A percentile compares a stretch with the other conserved stretches of the same genome.
phyloP scores from a whole-genome alignment of 2,329 filamentous ascomycete genomes.

The Diaporthe velutina region DNA sequence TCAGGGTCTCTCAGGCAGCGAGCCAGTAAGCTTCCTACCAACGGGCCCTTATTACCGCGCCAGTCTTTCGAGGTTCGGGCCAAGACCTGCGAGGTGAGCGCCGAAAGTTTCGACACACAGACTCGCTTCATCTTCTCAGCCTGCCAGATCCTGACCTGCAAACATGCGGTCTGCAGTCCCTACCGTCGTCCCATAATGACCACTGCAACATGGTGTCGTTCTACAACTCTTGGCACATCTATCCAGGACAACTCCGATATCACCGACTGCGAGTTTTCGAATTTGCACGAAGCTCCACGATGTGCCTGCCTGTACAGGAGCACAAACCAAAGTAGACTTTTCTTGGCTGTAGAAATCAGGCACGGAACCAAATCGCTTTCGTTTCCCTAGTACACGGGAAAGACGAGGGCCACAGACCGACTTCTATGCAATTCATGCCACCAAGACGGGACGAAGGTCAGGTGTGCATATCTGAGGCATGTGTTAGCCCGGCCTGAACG shows the following conservation, averaged over 20 bases:
- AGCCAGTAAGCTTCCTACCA: background rate
- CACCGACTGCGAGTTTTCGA: background rate
- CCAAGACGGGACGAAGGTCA: slow-evolving; percentile 34
- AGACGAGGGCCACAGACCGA: background rate
- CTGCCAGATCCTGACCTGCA: slow-evolving; percentile 23
- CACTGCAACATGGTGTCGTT: slow-evolving; percentile 26
- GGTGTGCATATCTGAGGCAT: slow-evolving; percentile 34
- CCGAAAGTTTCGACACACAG: slow-evolving; percentile 23
- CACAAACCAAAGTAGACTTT: background rate
- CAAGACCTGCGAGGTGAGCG: slow-evolving; percentile 16
- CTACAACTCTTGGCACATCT: slow-evolving; percentile 30
- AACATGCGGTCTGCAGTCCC: slow-evolving; percentile 33
- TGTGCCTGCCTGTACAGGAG: background rate
- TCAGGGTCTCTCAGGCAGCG: background rate
- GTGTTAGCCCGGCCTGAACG: slow-evolving; percentile 27
- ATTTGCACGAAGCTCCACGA: slow-evolving; percentile 4
- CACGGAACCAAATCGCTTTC: background rate
- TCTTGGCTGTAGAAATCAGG: background rate
- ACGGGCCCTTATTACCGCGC: background rate
- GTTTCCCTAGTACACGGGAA: background rate
- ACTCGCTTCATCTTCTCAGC: slow-evolving; percentile 8
- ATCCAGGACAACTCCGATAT: background rate
- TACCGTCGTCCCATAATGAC: slow-evolving; percentile 27
- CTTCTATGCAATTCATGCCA: slow-evolving; percentile 26
- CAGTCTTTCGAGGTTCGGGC: slow-evolving; percentile 20